Base-by-base conservation (phyloP, 2,329 filamentous ascomycete genomes). In the Drechslerella stenobrocha region DNA sequence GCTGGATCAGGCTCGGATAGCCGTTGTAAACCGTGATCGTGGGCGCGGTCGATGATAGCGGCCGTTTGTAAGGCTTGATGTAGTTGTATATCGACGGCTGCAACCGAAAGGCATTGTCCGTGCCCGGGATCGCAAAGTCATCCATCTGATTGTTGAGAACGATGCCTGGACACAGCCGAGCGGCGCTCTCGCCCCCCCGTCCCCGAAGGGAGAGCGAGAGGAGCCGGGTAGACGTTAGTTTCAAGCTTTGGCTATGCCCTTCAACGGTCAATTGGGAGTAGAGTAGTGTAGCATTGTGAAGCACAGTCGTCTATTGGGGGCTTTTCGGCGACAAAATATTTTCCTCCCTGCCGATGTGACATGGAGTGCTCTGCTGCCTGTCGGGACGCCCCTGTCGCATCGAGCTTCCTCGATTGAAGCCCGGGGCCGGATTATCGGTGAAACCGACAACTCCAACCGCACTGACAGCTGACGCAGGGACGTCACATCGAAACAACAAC, bases 81-180 rank as follows among this genome's bases (percentile, higher is more conserved):
- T 70, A 73, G 48, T 73, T 73, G 52, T 72, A 73, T 13, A 73
- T 51, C 3, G 58, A 69, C 9, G 72, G 72, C 23, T 69, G 40
- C 18, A 73, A 58, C n/a, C 56, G 11, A 51, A 71, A 73, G 20
- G 63, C 63, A 37, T 73, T 73, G 15, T 56, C 44, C 18, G 69
- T 64, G 9, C 70, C 70, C 4, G 72, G 72, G 37, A 73, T 73
- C 8, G 71, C 72, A 47, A 73, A 73, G 53, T 73, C 72, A 26
- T 73, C 72, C 72, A 73, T 73, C 30, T 73, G 51, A n/a, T 66
- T 58, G 26, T 73, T 73, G 5, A 73, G 57, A 4, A 73, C 63
- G 23, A 73, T 65, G 22, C 72, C 61, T 66, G 23, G 15, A 18
- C n/a, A 45, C 32, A 11, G 51, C 47, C 47, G 53, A n/a, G 48